Base-by-base conservation (phyloP, 352 stramenopile species). In the Phytophthora capsici region DNA sequence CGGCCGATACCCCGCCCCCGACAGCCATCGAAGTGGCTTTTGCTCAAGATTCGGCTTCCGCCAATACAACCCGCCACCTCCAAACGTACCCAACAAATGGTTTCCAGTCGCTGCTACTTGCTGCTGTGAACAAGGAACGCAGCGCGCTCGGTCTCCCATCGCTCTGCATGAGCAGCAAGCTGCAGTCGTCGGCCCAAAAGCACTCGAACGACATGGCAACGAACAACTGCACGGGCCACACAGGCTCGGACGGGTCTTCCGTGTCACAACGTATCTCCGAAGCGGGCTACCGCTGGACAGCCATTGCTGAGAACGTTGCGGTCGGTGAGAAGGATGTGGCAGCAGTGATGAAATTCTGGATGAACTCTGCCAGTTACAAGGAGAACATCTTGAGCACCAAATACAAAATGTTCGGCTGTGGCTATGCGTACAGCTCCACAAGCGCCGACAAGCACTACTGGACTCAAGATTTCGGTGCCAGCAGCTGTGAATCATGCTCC, bases 221-320 rank as follows among this genome's bases (percentile, higher is more conserved):
- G 0, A 65, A 79, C 44, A 77, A 81, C 55, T 84, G 61, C 45
- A 84, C 84, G 73, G 75, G 62, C 43, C 80, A 89, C 70, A 80
- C 64, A 1, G 77, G 80, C 12, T 75, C 72, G 14, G 66, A 71
- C 46, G 77, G 80, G 0, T 82, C 75, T n/a, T 73, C 75, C 7
- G 76, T 82, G 65, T 54, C 40, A 1, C 19, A 66, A 28, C 80
- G 80, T 16, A 71, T 89, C 37, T 80, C 61, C 6, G 69, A 52
- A 4, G 13, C 76, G 30, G 73, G 76, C 1, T 89, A 77, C 56
- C 41, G 75, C 23, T 87, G 79, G 71, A 78, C 73, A 26, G 69
- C 46, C 53, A 71, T 86, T 22, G 77, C 66, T 22, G 79, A 88
- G 48, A 88, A 88, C 43, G 74, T 86, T n/a, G 79, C 79, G 4